Evolutionary conservation across 1,284 basidiomycete species (phyloP), one percentile per base, ranked within the genome.

Genomic region (Abortiporus biennis): DNA sequence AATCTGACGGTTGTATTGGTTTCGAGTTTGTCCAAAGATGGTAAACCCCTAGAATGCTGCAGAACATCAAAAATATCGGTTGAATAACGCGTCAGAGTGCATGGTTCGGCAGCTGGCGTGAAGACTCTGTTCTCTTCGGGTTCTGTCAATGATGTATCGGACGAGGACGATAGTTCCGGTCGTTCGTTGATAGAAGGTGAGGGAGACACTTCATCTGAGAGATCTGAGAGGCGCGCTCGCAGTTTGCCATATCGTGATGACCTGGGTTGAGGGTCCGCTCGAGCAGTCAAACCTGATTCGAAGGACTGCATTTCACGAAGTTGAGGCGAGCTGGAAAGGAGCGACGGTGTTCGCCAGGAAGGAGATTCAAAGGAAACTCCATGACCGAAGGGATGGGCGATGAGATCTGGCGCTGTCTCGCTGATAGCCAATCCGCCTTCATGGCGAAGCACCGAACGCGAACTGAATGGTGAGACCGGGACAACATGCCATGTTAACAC

Each of bases 251-350:
- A 40, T 2, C 53, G 47, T 11, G 53, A 43, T 31, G 49, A 36
- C 30, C 49, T 46, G 17, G 51, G 47, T 19, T 49, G 45, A 23
- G 52, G 44, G 36, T 61, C 63, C 3, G 64, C 82, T 21, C 78
- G 72, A 0, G 84, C 85, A 0, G 86, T 90, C 37, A 84, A 59
- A 0, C 77, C 79, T 2, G 83, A 87, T 51, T 89, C 86, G 53
- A 89, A 90, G 0, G 82, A 85, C 50, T 87, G 83, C 78, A 88
- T 82, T 57, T 82, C 82, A 15, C 85, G 78, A 29, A 89, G 57
- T 31, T 68, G 64, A 2, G 72, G 76, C 1, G 74, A 71, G 1
- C 53, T 71, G 49, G 37, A 58, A 6, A 65, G 63, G 53, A 62
- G 69, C 40, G 61, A 45, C 1, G 65, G 56, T 2, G 67, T 58